Base-by-base conservation (phyloP, 345 rosid genomes). In the Erucastrum elatum region DNA sequence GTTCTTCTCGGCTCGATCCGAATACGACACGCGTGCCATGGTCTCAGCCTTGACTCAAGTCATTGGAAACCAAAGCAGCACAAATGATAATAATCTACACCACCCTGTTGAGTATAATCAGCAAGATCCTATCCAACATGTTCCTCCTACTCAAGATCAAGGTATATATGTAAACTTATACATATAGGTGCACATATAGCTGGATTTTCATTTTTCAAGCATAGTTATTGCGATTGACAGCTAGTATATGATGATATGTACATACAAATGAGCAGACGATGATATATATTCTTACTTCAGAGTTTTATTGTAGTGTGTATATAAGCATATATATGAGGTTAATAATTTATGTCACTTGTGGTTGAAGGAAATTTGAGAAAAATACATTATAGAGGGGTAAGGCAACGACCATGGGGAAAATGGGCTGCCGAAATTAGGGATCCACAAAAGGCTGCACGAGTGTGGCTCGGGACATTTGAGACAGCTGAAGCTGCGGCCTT, bases 391-490 rank as follows among this genome's bases (percentile, higher is more conserved):
- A 84, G 91, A 82, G 91, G 91, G 33, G 91, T 88, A 29, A 79
- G 89, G 76, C 89, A 87, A 72, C 64, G 91, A 64, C 91, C 91
- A n/a, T 88, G 91, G 91, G 91, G 91, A 2, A 88, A 88, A 41
- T 88, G 86, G 86, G 91, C 91, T 5, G 90, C 91, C 0, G 91
- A 88, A 79, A 88, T 88, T 4, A 75, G 92, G 0, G 92, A 88
- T 75, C 90, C 92, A 0, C 84, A 85, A 60, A 88, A 88, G 68
- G 92, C 90, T 25, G 92, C 92, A 51, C 82, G 92, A 0, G 87
- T 88, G n/a, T 88, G 92, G 92, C 86, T 91, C 1, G 97, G 97
- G 16, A 91, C 97, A 7, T 91, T 91, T 59, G 89, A 88, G 55
- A 89, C 97, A 0, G 94, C 91, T 0, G 97, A 91, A 75, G 91